Evolutionary conservation across 78 protist genomes (phyloP), one percentile per base, ranked within the genome.

Genomic region (Dictyostelium intermedium): DNA sequence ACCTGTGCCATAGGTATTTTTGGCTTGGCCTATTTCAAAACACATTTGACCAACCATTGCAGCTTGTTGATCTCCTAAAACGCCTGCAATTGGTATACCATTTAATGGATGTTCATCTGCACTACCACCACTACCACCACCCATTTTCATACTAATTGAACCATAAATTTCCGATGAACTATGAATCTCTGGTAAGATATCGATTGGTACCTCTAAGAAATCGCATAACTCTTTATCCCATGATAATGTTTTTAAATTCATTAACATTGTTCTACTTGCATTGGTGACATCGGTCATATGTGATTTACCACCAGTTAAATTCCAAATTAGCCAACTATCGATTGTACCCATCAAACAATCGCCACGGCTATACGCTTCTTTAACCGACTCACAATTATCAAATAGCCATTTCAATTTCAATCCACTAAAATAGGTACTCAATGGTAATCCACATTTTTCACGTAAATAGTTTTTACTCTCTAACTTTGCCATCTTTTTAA

Each of bases 1-100:
- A 9, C 99, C 99, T 27, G 99, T 98, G 14, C 99, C 99, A 87
- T 98, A 99, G 11, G 99, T 99, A 83, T 91, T 97, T 84, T 99
- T 99, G 5, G 98, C 95, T 27, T 96, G 97, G 14, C 99, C 99
- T 1, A 61, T 72, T 5, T 14, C 69, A 79, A 98, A 89, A 84
- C 99, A 98, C 50, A 23, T 41, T 77, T 99, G 99, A 1, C 99
- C 99, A 8, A 99, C 96, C 91, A 96, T 77, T 3, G 99, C 99
- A 0, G 99, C 95, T 81, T 99, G 99, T 82, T 99, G 99, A 45
- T 99, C 99, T 0, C 99, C 99, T 35, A 98, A n/a, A 11, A 69
- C 83, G 66, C 97, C 73, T 53, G 93, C 92, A 27, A 84, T 61
- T 0, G 97, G 97, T 39, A 94, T 43, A 8, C 96, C 95, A 8